Conservation (phyloP, 31 red algal species). For the Asparagopsis taxiformis region DNA sequence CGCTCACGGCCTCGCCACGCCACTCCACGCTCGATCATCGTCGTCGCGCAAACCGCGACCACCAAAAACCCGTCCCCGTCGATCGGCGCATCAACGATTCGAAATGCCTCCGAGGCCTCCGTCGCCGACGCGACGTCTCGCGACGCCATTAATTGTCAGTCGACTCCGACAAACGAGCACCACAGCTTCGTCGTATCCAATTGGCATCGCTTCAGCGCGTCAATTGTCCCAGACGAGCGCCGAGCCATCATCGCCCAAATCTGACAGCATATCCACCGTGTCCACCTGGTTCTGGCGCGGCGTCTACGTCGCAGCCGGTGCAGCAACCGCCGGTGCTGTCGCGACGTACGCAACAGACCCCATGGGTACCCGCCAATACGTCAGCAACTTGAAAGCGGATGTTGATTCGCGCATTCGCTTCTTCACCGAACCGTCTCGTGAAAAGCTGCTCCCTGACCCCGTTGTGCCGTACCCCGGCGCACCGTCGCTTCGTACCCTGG, state of each 20-base stretch:
- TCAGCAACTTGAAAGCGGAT: neutral
- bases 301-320: neutral
- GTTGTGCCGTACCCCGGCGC: slow-evolving; percentile 21
- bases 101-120: neutral
- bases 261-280: neutral
- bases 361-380: neutral
- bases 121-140: neutral
- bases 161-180: neutral
- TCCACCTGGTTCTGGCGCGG: slow-evolving; percentile 8
- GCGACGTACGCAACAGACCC: slow-evolving; percentile 16
- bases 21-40: no score
- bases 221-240: neutral
- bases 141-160: slow-evolving; percentile 8
- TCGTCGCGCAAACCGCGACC: no score
- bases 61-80: no score
- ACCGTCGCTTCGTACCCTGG: slow-evolving; percentile 69
- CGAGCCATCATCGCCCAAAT: neutral
- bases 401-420: slow-evolving; percentile 35
- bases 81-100: no score
- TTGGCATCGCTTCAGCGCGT: slow-evolving; percentile 5
- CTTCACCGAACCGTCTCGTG: slow-evolving; percentile 76
- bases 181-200: neutral
- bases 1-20: no score
- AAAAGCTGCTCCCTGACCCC: slow-evolving; percentile 82
- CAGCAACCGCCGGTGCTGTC: slow-evolving; percentile 6